Evolutionary conservation across 345 rosid species (phyloP), one percentile per base, ranked within the genome.

Genomic region (Eutrema japonicum): DNA sequence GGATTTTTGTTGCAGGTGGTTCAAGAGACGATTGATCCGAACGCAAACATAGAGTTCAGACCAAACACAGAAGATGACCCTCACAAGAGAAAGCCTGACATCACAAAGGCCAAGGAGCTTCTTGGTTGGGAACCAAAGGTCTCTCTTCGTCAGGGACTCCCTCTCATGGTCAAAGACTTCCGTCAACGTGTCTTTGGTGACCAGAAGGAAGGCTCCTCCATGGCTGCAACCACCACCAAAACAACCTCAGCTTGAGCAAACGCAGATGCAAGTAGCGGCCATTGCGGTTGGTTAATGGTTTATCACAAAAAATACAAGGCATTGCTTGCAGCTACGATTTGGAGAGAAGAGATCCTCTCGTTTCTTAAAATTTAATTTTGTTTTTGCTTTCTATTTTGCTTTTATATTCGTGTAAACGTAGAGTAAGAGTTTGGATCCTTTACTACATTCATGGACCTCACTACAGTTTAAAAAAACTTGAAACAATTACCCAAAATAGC

Each of bases 41-140:
- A 88, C 13, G 95, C 95, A 54, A 88, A 69, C 81, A 90, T 90
- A 59, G 96, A 88, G 81, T 90, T 90, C 75, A 84, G 87, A 79
- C 92, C 94, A 3, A 91, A 91, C 88, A 91, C 95, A 43, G 92
- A 86, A 66, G 95, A 91, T 43, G 97, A 91, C 65, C 97, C 97
- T 3, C 97, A 88, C 75, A 87, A 81, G 85, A 84, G 97, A 78
- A 91, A 84, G 78, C 97, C 95, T 7, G 92, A 88, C 86, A 91
- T 91, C n/a, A 68, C 92, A 6, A 91, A 84, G 83, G 97, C 97
- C 10, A 89, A 87, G 43, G 80, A 83, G 71, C 88, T 88, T 36
- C 80, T 91, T 0, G 85, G 84, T 7, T 91, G 97, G 97, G 88
- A 87, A 70, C 97, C 97, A 8, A 85, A 69, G 6, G 83, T 91